These are phyloP conservation scores for Fusarium sp. DNA, from an alignment of 2,329 filamentous ascomycete species.

Conservation along the genomic window DNA sequence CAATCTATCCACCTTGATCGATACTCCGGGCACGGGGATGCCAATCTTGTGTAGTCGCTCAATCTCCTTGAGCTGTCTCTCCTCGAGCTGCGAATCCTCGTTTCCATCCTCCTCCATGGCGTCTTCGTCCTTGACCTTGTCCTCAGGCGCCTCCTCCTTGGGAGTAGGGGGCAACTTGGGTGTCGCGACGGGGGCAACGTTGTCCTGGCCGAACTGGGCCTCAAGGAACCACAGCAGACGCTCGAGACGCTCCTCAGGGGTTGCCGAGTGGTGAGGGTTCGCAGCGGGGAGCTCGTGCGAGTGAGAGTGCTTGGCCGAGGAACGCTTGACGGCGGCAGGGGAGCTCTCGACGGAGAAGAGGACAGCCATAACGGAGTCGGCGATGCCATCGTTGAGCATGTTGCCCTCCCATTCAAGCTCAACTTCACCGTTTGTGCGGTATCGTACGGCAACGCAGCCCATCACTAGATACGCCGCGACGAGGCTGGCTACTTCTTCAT, in stretches of 20 bases:
- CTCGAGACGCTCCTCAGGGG: conserved; percentile 80
- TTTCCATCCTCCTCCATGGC: conserved; percentile 53
- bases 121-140: conserved; percentile 50
- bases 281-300: conserved; percentile 58
- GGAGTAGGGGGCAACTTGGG: conserved; percentile 65
- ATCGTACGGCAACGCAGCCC: conserved; percentile 89
- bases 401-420: conserved; percentile 98
- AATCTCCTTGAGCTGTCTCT: conserved; percentile 76
- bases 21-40: conserved; percentile 90
- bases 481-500: conserved; percentile 71
- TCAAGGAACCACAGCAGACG: conserved; percentile 96
- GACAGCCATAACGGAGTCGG: conserved; percentile 96
- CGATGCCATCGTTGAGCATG: conserved; percentile 96
- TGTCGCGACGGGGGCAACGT: conserved; percentile 80
- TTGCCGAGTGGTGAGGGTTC: conserved; percentile 81
- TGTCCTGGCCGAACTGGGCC: conserved; percentile 90
- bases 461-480: conserved; percentile 78
- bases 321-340: conserved; percentile 90
- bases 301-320: conserved; percentile 50
- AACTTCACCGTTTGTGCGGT: conserved; percentile 81
- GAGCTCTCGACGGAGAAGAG: conserved; percentile 93
- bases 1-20: conserved; percentile 89
- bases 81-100: conserved; percentile 60
- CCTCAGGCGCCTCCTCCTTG: conserved; percentile 51
- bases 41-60: conserved; percentile 84